Base-by-base conservation (phyloP, 2,329 filamentous ascomycete species). In the Drechmeria coniospora region DNA sequence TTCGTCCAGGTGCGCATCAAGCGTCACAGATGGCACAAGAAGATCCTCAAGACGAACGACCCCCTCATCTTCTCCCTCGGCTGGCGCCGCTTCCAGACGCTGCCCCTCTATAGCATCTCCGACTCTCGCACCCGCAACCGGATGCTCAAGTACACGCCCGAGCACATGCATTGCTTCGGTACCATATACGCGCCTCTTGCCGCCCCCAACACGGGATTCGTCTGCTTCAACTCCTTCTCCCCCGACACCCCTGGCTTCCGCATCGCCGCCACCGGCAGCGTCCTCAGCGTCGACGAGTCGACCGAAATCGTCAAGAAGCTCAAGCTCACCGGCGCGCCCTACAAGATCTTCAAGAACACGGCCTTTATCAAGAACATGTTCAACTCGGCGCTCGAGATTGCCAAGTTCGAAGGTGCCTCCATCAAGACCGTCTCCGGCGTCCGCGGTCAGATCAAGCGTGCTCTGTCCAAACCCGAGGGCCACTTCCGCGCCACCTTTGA, bases 281-380 rank as follows among this genome's bases (percentile, higher is more conserved):
- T 98, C 4, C 62, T 95, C 37, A 86, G 78, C 46, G 90, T 98
- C 13, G 90, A 98, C 49, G 86, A 95, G 56, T 82, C 79, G 22
- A 86, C 82, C 3, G 90, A 98, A 51, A 95, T 98, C 39, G 90
- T 98, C 53, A 98, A 98, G 69, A 98, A 98, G 65, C 75, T 98
- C 47, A 98, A 98, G 56, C 70, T 98, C 26, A 94, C 84, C 0
- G 90, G 90, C 34, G 67, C 73, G 26, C 86, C 90, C 1, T 92
- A 90, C 68, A 95, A 95, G 60, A 92, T 95, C 54, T 95, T 92
- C 72, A 93, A 93, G 57, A 98, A 98, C 61, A 98, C 90, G 0
- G 86, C 90, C 21, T 98, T 98, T 51, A 84, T 98, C 59, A 92
- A 90, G 54, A 83, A 92, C 57, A 98, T 98, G 90, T 98, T 98